phyloP scores from a whole-genome alignment of 805 yeast species.

The Wilhelminamyces savonicus region DNA sequence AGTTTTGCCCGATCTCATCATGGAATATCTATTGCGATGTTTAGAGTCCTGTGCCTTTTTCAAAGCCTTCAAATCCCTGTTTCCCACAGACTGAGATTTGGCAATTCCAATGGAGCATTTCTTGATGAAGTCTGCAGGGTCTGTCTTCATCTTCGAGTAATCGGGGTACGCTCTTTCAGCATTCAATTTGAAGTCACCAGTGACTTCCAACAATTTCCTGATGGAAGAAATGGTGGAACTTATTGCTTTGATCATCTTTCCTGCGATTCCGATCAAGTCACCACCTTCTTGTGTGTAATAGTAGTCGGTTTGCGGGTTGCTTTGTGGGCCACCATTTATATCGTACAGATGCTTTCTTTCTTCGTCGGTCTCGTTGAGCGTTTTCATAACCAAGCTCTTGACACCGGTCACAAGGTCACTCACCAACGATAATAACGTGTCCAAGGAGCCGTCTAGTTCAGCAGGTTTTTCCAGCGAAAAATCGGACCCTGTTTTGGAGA shows the following conservation, averaged over 20 bases:
- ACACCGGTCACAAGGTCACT: conserved; percentile 62
- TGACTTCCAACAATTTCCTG: conserved; percentile 42
- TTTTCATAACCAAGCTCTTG: conserved; percentile 52
- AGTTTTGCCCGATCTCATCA: conserved; percentile 45
- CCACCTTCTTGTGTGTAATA: conserved; percentile 65
- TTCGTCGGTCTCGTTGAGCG: conserved; percentile 37
- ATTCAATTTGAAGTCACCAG: conserved; percentile 64
- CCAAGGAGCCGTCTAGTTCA: conserved; percentile 46
- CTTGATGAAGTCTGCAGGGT: conserved; percentile 54
- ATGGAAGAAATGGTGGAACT: conserved; percentile 45
- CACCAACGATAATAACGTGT: conserved; percentile 51
- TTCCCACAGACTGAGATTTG: conserved; percentile 25
- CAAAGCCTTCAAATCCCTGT: conserved; percentile 17
- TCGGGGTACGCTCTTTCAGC: conserved; percentile 62
- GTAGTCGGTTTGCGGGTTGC: conserved; percentile 20
- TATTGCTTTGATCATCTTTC: conserved; percentile 54
- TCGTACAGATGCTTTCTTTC: conserved; percentile 17
- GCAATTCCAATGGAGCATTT: conserved; percentile 57
- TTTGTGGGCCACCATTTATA: conserved; percentile 2
- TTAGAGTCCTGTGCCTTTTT: conserved; percentile 7
- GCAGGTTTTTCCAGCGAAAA: conserved; percentile 31
- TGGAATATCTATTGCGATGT: conserved; percentile 39
- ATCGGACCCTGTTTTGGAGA: conserved; percentile 46
- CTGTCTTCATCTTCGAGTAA: conserved; percentile 48
- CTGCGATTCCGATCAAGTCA: conserved; percentile 50